Evolutionary conservation across 805 yeast genomes (phyloP).

Genomic region (Zygosaccharomyces siamensis): DNA sequence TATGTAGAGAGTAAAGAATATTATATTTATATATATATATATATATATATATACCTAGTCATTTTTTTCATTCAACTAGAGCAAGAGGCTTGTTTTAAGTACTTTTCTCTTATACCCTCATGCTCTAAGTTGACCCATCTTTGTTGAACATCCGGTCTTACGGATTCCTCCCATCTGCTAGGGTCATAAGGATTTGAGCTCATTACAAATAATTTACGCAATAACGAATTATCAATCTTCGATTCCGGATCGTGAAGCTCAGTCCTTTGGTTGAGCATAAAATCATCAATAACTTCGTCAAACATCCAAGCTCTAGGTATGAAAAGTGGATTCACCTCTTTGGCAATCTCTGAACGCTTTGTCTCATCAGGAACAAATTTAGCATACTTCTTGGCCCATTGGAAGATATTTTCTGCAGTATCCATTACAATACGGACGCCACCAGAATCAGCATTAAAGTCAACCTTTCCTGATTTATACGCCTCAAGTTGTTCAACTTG

Average conservation of each 20-base stretch:
- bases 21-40: not conserved
- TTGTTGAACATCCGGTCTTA: conserved; percentile 50
- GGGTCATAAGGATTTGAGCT: conserved; percentile 67
- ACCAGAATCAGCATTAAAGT: conserved; percentile 32
- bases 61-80: conserved; percentile 7
- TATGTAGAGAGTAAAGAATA: not conserved
- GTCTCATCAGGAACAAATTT: conserved; percentile 36
- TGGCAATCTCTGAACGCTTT: conserved; percentile 41
- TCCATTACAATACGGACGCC: conserved; percentile 38
- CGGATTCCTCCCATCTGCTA: conserved; percentile 55
- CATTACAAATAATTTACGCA: conserved; percentile 66
- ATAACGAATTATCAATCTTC: conserved; percentile 34
- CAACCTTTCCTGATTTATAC: conserved; percentile 27
- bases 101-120: conserved; percentile 5
- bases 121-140: conserved; percentile 40
- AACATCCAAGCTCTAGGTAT: conserved; percentile 82
- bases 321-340: conserved; percentile 64
- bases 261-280: conserved; percentile 47
- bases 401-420: conserved; percentile 37
- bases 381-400: conserved; percentile 52
- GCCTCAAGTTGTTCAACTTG: conserved; percentile 17
- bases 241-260: conserved; percentile 35
- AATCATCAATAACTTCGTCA: conserved; percentile 66
- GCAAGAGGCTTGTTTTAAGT: conserved; percentile 13
- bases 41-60: not conserved